Conservation (phyloP, 225 moss, liverwort and hornwort genomes). For the Pseudisothecium myosuroides region DNA sequence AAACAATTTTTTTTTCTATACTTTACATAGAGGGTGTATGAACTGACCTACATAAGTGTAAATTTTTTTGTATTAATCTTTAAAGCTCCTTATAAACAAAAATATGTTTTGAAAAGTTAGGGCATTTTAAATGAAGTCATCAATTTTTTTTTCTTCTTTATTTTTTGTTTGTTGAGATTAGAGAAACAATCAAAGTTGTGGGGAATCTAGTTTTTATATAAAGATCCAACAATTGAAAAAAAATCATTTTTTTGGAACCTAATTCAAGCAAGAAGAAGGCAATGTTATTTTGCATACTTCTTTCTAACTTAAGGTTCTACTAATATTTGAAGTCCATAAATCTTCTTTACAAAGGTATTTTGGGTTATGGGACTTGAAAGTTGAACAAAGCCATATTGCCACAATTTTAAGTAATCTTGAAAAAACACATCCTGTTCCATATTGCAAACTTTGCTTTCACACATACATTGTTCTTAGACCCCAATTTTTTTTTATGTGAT, state of each 20-base stretch:
- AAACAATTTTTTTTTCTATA: rapidly evolving
- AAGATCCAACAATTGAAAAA: background rate
- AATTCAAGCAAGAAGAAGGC: rapidly evolving
- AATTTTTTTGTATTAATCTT: too few relatives aligned
- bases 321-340: rapidly evolving
- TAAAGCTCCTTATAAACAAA: rapidly evolving
- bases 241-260: too few relatives aligned
- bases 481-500: rapidly evolving
- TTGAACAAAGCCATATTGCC: too few relatives aligned
- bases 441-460: background rate
- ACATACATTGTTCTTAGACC: rapidly evolving
- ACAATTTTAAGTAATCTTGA: background rate
- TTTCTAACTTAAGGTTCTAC: rapidly evolving
- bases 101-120: rapidly evolving
- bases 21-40: background rate
- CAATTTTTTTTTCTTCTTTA: background rate
- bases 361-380: rapidly evolving
- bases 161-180: background rate
- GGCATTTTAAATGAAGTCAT: background rate
- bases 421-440: background rate
- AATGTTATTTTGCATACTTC: background rate
- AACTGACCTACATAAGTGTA: too few relatives aligned
- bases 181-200: rapidly evolving
- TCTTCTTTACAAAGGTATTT: rapidly evolving
- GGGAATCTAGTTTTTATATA: rapidly evolving